Conservation (phyloP, 805 yeast genomes). For the Tetrapisispora fleetii region DNA sequence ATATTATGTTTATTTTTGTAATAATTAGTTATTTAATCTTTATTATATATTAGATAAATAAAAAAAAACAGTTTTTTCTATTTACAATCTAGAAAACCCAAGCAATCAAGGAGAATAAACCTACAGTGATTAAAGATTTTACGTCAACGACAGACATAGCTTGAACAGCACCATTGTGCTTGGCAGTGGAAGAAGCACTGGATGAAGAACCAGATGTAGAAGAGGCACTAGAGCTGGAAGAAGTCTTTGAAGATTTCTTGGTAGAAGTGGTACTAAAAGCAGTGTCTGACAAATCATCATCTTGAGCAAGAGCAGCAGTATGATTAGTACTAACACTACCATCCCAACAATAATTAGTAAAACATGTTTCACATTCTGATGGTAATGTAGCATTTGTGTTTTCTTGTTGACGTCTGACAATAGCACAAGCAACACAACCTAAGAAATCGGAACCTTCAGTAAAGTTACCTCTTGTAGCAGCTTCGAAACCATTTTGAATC, state of each 20-base stretch:
- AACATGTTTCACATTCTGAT: constrained; percentile 67
- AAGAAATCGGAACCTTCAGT: constrained; percentile 63
- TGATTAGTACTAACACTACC: constrained; percentile 34
- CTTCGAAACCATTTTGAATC: constrained; percentile 67
- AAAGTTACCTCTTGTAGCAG: constrained; percentile 54
- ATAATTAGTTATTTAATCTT: too few relatives aligned
- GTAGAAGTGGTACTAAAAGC: neutral
- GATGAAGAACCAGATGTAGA: constrained; percentile 1
- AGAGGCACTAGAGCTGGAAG: neutral
- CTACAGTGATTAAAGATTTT: neutral
- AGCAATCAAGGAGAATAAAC: neutral
- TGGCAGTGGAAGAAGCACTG: neutral
- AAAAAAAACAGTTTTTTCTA: neutral
- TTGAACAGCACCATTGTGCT: neutral
- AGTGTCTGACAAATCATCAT: neutral
- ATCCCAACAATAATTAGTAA: constrained; percentile 57
- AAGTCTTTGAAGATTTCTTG: neutral
- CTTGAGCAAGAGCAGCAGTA: neutral
- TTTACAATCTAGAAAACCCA: neutral
- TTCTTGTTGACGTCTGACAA: constrained; percentile 69
- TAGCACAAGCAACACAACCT: constrained; percentile 75
- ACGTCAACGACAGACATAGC: neutral
- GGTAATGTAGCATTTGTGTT: constrained; percentile 48
- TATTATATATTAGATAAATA: neutral
- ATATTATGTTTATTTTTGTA: neutral